phyloP scores from a whole-genome alignment of 495 filamentous ascomycete species.

The Penicillium macrosclerotiorum region DNA sequence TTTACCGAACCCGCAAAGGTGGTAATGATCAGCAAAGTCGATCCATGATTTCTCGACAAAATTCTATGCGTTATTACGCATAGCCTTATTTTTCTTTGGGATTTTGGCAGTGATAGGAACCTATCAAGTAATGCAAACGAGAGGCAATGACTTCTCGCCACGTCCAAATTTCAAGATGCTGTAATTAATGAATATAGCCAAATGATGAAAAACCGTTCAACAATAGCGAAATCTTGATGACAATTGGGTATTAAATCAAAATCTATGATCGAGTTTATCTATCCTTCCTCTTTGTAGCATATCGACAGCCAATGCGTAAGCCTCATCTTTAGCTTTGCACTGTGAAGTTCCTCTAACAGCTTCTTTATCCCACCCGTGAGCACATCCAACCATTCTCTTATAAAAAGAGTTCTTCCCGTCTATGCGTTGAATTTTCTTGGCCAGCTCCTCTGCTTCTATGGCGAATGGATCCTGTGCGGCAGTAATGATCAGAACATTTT shows the following conservation, averaged over 20 bases:
- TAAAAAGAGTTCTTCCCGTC: slow-evolving; percentile 32
- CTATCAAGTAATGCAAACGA: too few species aligned
- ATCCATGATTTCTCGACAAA: too few species aligned
- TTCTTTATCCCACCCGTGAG: slow-evolving; percentile 43
- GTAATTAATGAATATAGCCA: too few species aligned
- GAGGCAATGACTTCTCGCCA: too few species aligned
- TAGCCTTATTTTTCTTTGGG: too few species aligned
- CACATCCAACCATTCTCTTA: slow-evolving; percentile 38
- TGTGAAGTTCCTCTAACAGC: slow-evolving; percentile 23
- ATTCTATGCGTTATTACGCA: too few species aligned
- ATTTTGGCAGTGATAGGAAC: too few species aligned
- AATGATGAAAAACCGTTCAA: too few species aligned
- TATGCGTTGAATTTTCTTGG: slow-evolving; percentile 25
- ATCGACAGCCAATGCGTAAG: slow-evolving; percentile 29
- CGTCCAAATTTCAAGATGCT: too few species aligned
- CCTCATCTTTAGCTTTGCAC: slow-evolving; percentile 34
- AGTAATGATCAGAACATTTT: slow-evolving; percentile 41
- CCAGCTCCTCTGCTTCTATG: slow-evolving; percentile 43
- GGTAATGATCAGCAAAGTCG: not conserved
- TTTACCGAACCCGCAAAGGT: not conserved
- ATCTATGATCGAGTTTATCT: not conserved
- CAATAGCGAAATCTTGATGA: too few species aligned
- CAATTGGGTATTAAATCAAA: slow-evolving; percentile 18
- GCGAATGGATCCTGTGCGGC: slow-evolving; percentile 40
- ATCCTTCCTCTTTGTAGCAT: slow-evolving; percentile 14